Evolutionary conservation across 1,139 yeast species (phyloP), one percentile per base, ranked within the genome.

Genomic region (Geotrichum reessii): DNA sequence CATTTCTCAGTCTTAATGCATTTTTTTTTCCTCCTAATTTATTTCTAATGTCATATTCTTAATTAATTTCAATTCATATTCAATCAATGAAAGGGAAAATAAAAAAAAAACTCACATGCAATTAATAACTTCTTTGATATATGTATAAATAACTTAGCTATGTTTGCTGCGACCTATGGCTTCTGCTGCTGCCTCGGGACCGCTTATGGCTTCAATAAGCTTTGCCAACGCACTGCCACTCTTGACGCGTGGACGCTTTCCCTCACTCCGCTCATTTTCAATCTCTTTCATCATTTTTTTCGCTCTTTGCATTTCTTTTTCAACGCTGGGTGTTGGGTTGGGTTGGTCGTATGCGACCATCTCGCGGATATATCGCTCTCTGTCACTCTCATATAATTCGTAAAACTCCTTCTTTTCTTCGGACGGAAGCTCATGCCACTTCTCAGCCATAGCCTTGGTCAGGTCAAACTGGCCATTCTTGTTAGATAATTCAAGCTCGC

Each of bases 401-500:
- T 84, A 85, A 71, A 83, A 92, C 9, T 95, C 95, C 66, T 81
- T 84, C 59, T 89, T 81, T 25, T 81, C 87, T 49, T 81, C 88
- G 50, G 85, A 87, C 61, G 79, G 81, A 66, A 92, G 77, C 60
- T 78, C 78, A 67, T 87, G 89, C 98, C 98, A 92, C 2, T 85
- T 85, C 64, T 89, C 97, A 0, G 96, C 86, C 77, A 92, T 78
- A 21, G 86, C 85, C 66, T 82, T 84, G 1, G 95, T 85, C 59
- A 89, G 77, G 68, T 88, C 96, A 44, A 75, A 75, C 24, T 78
- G 76, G 47, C 78, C 79, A 0, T 85, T 86, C 1, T 81, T 78
- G 58, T 73, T 71, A 40, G 72, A 68, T 27, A 69, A 70, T 57
- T 79, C 83, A 60, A 80, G 74, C 61, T 84, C 83, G 57, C 78